A percentile compares a stretch with the other conserved stretches of the same genome.
These are phyloP conservation scores for Peribolospora baueri DNA, from an alignment of 768 basidiomycete genomes.

Conservation along the genomic window DNA sequence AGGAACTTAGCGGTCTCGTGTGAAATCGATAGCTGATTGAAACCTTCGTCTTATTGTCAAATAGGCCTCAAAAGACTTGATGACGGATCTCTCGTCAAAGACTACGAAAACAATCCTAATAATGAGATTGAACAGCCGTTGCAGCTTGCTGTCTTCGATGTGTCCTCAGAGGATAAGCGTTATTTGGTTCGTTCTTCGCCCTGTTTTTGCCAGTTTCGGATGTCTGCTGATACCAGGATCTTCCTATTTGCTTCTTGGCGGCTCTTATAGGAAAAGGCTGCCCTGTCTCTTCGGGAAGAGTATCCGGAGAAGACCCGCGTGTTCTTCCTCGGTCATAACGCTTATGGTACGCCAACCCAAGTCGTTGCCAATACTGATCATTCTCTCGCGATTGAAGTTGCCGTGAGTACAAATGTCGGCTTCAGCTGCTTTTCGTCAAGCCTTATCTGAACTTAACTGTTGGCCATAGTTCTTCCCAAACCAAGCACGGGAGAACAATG, in stretches of 20 bases:
- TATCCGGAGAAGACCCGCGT: conserved; percentile 75
- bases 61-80: conserved; percentile 73
- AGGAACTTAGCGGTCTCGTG: neutral
- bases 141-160: conserved; percentile 58
- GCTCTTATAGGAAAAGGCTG: conserved; percentile 40
- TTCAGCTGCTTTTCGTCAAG: neutral
- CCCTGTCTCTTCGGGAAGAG: conserved; percentile 62
- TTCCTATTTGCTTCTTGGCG: neutral
- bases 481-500: conserved; percentile 52
- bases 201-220: neutral
- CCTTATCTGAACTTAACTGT: neutral
- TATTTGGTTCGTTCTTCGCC: conserved; percentile 15
- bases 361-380: conserved; percentile 47
- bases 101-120: conserved; percentile 49
- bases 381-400: conserved; percentile 55
- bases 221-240: neutral
- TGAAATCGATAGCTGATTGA: neutral
- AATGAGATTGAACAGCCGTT: conserved; percentile 68
- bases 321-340: conserved; percentile 80
- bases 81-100: conserved; percentile 75
- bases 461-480: conserved; percentile 55
- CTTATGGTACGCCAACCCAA: conserved; percentile 86
- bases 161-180: conserved; percentile 65
- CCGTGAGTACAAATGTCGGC: conserved; percentile 28
- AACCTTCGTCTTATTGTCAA: neutral